A percentile compares a stretch with the other conserved stretches of the same genome.
Evolutionary conservation across 2,329 filamentous ascomycete species (phyloP).

Genomic region (Aureobasidium sp.): DNA sequence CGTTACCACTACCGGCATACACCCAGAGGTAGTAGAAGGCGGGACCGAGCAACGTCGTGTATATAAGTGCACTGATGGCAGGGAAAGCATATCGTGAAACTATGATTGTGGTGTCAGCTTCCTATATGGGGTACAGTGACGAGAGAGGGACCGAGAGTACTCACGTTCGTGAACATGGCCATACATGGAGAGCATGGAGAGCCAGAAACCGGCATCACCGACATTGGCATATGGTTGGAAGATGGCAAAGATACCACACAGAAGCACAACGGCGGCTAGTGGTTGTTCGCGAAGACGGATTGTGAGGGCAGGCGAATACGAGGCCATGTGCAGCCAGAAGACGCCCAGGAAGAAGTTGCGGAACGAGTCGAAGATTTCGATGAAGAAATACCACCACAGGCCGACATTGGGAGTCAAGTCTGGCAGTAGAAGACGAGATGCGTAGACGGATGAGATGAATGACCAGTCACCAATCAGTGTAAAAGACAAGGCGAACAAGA

Average conservation of each 20-base stretch:
- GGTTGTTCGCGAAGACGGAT: slow-evolving; percentile 79
- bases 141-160: slow-evolving; percentile 23
- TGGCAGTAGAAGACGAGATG: slow-evolving; percentile 80
- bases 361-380: slow-evolving; percentile 99
- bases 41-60: slow-evolving; percentile 80
- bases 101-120: slow-evolving; percentile 23
- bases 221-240: slow-evolving; percentile 97
- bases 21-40: slow-evolving; percentile 98
- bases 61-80: slow-evolving; percentile 71
- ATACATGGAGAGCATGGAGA: slow-evolving; percentile 75
- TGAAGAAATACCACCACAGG: slow-evolving; percentile 99
- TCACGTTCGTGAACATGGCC: slow-evolving; percentile 79
- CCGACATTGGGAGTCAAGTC: slow-evolving; percentile 93
- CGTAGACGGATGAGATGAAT: slow-evolving; percentile 83
- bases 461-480: slow-evolving; percentile 74
- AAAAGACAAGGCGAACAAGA: slow-evolving; percentile 63
- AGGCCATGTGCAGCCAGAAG: slow-evolving; percentile 91
- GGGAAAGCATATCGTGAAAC: slow-evolving; percentile 93
- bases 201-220: slow-evolving; percentile 77
- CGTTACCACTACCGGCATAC: slow-evolving; percentile 93
- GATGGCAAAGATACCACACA: slow-evolving; percentile 83
- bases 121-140: too few relatives aligned
- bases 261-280: slow-evolving; percentile 72
- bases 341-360: slow-evolving; percentile 93
- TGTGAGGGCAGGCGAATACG: slow-evolving; percentile 80